phyloP scores from a whole-genome alignment of 768 basidiomycete species.

The Tricholoma bakamatsutake region DNA sequence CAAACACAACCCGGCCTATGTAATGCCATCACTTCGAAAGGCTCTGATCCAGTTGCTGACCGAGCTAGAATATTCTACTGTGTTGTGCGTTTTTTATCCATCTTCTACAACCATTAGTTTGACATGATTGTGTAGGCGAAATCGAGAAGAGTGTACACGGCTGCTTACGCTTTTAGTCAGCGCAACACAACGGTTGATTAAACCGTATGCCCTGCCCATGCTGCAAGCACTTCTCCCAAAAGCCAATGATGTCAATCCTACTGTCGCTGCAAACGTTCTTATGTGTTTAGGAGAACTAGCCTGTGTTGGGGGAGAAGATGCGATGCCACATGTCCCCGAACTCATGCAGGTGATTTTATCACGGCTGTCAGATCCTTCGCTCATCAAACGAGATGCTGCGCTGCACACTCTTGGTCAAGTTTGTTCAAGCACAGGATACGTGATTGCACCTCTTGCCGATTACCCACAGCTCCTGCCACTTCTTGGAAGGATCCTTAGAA shows the following conservation, averaged over 20 bases:
- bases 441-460: slow-evolving; percentile 85
- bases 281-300: slow-evolving; percentile 94
- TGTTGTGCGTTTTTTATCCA: slow-evolving; percentile 37
- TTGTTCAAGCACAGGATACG: slow-evolving; percentile 93
- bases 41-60: slow-evolving; percentile 94
- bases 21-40: slow-evolving; percentile 96
- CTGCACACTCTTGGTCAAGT: slow-evolving; percentile 92
- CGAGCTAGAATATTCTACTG: slow-evolving; percentile 93
- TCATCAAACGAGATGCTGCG: slow-evolving; percentile 89
- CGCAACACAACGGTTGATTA: slow-evolving; percentile 90
- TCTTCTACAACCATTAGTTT: background rate
- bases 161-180: slow-evolving; percentile 85
- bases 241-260: slow-evolving; percentile 77
- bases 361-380: slow-evolving; percentile 84
- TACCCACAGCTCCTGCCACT: slow-evolving; percentile 87
- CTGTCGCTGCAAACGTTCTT: slow-evolving; percentile 87
- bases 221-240: slow-evolving; percentile 88
- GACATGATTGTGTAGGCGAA: slow-evolving; percentile 44
- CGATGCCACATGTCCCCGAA: slow-evolving; percentile 73
- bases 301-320: slow-evolving; percentile 90
- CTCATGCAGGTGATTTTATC: slow-evolving; percentile 89
- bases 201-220: slow-evolving; percentile 93
- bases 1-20: slow-evolving; percentile 94
- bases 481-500: slow-evolving; percentile 77
- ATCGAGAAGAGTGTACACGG: slow-evolving; percentile 87